Evolutionary conservation across 768 basidiomycete species (phyloP), one percentile per base, ranked within the genome.

Genomic region (Plicaturopsis crispa): DNA sequence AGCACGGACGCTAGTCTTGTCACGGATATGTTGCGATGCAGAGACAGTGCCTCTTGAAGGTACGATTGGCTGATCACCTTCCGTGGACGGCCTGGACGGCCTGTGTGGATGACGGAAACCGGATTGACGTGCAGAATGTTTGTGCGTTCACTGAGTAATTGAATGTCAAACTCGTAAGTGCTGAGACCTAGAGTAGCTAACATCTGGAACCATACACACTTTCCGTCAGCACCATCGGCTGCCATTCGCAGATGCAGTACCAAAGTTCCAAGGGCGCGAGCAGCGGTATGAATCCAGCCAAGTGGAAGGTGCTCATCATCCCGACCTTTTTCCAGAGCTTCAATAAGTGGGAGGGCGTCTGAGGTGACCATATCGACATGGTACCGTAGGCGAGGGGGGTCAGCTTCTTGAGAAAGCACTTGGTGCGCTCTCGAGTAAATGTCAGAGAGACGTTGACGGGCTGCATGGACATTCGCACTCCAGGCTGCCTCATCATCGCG

Each of bases 51-150:
- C 14, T 48, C 41, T 19, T 33, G 31, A 6, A 50, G 31, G 20
- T 43, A 38, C 5, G 18, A 8, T 10, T 16, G 17, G 28, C 48
- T 24, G 13, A 47, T 39, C 7, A 30, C 32, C 24, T 45, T 50
- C 16, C 38, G 20, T 14, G 47, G 48, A 13, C 44, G 39, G 5
- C 48, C 48, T 17, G n/a, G 20, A 18, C 17, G 38, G 3, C 48
- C 44, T 17, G 48, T 49, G 19, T 38, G 23, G 12, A 24, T 24
- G 10, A 33, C 21, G 20, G 11, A 13, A 18, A 36, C 21, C 14
- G 35, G 35, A 17, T 18, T 21, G 5, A 23, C 10, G 16, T 19
- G 5, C 6, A 18, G 17, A 14, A 36, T 23, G 8, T 36, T 23
- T 21, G 13, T 21, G 16, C 22, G 17, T 18, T 36, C 35, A 7